phyloP scores from a whole-genome alignment of 768 basidiomycete genomes.

The Russula sp. region DNA sequence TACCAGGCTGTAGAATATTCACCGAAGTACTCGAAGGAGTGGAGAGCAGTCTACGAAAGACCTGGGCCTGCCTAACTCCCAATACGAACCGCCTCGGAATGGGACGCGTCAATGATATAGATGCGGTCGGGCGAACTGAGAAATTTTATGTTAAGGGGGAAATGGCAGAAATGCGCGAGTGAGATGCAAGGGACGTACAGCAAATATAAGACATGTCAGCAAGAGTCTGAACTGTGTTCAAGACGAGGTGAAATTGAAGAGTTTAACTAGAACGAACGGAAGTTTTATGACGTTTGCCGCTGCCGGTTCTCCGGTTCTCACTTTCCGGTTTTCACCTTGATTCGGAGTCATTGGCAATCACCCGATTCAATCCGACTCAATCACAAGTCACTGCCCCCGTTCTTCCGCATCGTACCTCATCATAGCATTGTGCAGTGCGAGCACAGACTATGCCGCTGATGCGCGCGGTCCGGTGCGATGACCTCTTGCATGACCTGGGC shows the following conservation, averaged over 20 bases:
- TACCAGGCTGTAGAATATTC: background rate
- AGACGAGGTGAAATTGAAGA: background rate
- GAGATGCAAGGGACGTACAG: background rate
- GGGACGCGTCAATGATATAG: constrained; percentile 9
- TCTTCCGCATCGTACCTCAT: no score
- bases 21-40: constrained; percentile 2
- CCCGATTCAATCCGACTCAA: no score
- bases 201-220: background rate
- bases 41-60: constrained; percentile 9
- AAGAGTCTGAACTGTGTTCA: background rate
- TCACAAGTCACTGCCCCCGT: no score
- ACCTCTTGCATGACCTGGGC: no score
- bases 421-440: no score
- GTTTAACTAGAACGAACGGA: no score
- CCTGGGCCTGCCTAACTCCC: background rate
- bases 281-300: no score
- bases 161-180: background rate
- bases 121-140: constrained; percentile 14
- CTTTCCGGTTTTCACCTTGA: no score
- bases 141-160: background rate
- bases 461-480: no score
- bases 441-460: no score
- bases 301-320: no score
- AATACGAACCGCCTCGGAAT: constrained; percentile 8
- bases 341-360: no score